Base-by-base conservation (phyloP, 306 rosid species). In the Cucurbita ficifolia region DNA sequence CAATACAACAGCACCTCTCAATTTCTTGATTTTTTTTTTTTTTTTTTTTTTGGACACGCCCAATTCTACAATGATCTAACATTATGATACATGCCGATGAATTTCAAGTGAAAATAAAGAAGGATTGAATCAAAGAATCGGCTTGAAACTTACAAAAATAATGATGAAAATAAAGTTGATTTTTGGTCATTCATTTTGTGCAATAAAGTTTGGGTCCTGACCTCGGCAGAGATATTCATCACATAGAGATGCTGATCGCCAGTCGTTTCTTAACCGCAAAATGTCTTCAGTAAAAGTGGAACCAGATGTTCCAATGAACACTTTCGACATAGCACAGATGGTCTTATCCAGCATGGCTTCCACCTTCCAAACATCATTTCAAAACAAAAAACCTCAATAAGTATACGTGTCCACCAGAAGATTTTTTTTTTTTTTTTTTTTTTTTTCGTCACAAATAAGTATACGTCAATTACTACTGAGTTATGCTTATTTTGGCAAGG, bases 321-420 rank as follows among this genome's bases (percentile, higher is more conserved):
- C 98, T 11, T 84, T 87, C 7, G 98, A 86, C 97, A 93, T 77
- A 42, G 96, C 98, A 74, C 96, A 88, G 72, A 93, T 88, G 8
- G 97, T 88, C 84, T 93, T 93, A 81, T 94, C 98, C 75, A 90
- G 70, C 98, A 94, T 94, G 72, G 98, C 97, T 79, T 94, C 98
- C 74, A 93, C 98, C 98, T 93, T 76, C 48, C 33, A 29, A 59
- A 21, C 40, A 52, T 49, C 14, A 71, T n/a, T 72, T 53, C 59
- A 39, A 40, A 40, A 38, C 24, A 61, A 39, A 63, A 62, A 14
- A 4, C 1, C 18, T n/a, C 53, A 49, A 7, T 49, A 49, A 14
- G 53, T 14, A 1, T 49, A 49, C 16, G 53, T 49, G 51, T 45
- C 12, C 10, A 10, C 49, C 49, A 45, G 14, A 4, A 45, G 14